These are phyloP conservation scores for Tulasnella sp. DNA, from an alignment of 768 basidiomycete genomes.

Conservation along the genomic window DNA sequence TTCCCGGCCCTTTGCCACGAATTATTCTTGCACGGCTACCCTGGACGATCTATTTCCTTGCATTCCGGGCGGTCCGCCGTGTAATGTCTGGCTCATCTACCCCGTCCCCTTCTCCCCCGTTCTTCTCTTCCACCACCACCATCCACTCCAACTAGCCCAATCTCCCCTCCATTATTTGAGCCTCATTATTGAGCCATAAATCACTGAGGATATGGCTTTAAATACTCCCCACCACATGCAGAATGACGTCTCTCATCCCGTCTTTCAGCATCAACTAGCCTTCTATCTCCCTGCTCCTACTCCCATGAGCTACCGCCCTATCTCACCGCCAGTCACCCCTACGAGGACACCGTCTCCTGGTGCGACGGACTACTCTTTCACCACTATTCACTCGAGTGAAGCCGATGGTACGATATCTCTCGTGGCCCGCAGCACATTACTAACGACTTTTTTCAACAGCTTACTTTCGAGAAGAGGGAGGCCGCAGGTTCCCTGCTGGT, in stretches of 20 bases:
- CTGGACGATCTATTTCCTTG: background rate
- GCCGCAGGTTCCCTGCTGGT: conserved; percentile 17
- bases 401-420: conserved; percentile 9
- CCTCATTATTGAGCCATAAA: conserved; percentile 2
- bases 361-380: conserved; percentile 16
- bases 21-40: background rate
- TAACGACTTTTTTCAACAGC: conserved; percentile 4
- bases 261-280: background rate
- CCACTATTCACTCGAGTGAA: conserved; percentile 19
- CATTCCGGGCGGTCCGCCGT: background rate
- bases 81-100: conserved; percentile 2
- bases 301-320: conserved; percentile 1
- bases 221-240: background rate
- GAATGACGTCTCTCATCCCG: background rate
- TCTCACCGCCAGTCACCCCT: conserved; percentile 9
- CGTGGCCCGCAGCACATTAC: background rate
- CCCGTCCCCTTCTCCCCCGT: background rate
- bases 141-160: background rate
- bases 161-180: background rate
- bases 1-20: background rate
- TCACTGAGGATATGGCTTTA: background rate
- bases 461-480: conserved; percentile 19
- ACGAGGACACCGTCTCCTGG: conserved; percentile 14
- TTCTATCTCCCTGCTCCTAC: conserved; percentile 1
- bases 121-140: background rate